These are phyloP conservation scores for Ascosphaera pollenicola DNA, from an alignment of 2,329 filamentous ascomycete genomes.

Conservation along the genomic window DNA sequence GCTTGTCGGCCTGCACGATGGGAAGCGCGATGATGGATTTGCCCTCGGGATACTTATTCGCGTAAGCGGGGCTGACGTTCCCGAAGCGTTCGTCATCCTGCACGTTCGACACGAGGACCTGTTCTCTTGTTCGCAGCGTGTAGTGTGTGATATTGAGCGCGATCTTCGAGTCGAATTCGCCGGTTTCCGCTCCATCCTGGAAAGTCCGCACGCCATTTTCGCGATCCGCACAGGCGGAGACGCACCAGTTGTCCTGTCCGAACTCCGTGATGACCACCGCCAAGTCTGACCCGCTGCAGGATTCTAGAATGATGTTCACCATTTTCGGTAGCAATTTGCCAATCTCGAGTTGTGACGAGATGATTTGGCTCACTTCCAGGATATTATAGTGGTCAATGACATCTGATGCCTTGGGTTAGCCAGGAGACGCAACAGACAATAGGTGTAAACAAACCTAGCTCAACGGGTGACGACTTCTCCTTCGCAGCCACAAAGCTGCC, in stretches of 20 bases:
- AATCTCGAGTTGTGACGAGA: constrained; percentile 42
- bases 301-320: constrained; percentile 41
- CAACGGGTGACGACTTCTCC: constrained; percentile 5
- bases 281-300: constrained; percentile 36
- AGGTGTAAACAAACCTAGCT: constrained; percentile 7
- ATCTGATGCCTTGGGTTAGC: constrained; percentile 27
- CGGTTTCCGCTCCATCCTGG: constrained; percentile 31
- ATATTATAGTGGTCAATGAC: constrained; percentile 43
- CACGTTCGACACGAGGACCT: constrained; percentile 40
- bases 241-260: constrained; percentile 34
- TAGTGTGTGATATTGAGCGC: constrained; percentile 40
- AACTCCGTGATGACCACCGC: constrained; percentile 39
- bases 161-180: constrained; percentile 34
- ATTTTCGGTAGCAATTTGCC: constrained; percentile 40
- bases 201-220: constrained; percentile 32
- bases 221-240: constrained; percentile 37
- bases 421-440: neutral
- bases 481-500: constrained; percentile 2
- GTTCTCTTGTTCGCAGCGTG: constrained; percentile 37
- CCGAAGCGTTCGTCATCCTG: constrained; percentile 43
- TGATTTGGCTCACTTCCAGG: constrained; percentile 40
- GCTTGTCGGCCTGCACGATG: constrained; percentile 35
- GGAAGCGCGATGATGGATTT: constrained; percentile 40
- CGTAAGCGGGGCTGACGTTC: constrained; percentile 34
- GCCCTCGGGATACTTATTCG: constrained; percentile 31